phyloP scores from a whole-genome alignment of 2,329 filamentous ascomycete species.

The Pseudogymnoascus sp. region DNA sequence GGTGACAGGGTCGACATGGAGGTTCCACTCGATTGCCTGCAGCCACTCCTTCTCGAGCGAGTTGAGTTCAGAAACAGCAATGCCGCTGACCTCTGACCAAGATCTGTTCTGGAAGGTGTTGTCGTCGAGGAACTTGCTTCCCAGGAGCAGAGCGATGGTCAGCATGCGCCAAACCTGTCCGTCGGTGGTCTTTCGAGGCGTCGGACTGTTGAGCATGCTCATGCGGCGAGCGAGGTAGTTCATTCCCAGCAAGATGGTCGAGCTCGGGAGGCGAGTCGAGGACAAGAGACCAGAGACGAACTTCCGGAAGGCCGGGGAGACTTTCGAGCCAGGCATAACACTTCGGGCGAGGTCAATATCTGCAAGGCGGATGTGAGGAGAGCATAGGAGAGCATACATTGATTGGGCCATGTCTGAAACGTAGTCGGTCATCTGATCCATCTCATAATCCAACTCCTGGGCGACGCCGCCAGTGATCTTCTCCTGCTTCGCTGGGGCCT shows the following conservation, averaged over 20 bases:
- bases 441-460: constrained; percentile 67
- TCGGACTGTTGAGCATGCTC: constrained; percentile 43
- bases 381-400: constrained; percentile 51
- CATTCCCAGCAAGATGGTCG: constrained; percentile 62
- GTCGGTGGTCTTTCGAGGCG: constrained; percentile 34
- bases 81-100: constrained; percentile 68
- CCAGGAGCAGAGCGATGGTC: constrained; percentile 58
- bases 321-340: constrained; percentile 50
- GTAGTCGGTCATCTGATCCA: constrained; percentile 70
- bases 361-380: constrained; percentile 44
- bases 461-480: constrained; percentile 51
- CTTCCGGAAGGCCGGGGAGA: constrained; percentile 59
- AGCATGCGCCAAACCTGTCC: constrained; percentile 60
- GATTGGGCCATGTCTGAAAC: constrained; percentile 64
- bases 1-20: constrained; percentile 58
- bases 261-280: constrained; percentile 61
- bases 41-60: constrained; percentile 61
- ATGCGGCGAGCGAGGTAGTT: constrained; percentile 60
- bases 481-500: constrained; percentile 28
- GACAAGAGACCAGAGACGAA: constrained; percentile 66
- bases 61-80: constrained; percentile 59
- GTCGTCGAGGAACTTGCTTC: constrained; percentile 70
- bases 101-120: constrained; percentile 74
- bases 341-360: constrained; percentile 56
- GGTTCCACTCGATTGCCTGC: constrained; percentile 55